A percentile compares a stretch with the other conserved stretches of the same genome.
phyloP scores from a whole-genome alignment of 176 grass and related monocot genomes.

The Aegilops sharonensis region DNA sequence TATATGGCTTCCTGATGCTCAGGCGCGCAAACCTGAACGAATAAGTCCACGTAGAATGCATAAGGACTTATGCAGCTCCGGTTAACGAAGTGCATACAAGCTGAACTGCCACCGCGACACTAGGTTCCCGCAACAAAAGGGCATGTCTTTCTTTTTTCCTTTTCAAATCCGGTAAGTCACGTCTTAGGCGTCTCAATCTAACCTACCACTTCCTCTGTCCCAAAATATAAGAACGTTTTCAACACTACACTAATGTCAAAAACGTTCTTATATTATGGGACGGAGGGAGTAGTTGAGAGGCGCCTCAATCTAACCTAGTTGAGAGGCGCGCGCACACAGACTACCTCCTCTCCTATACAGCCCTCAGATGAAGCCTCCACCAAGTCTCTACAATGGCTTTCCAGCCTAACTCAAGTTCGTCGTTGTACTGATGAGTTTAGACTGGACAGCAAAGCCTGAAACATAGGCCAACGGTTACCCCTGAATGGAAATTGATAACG shows the following conservation, averaged over 20 bases:
- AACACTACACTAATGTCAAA: too few species aligned
- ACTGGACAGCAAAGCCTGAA: not conserved
- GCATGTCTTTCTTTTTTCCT: not conserved
- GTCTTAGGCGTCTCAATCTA: not conserved
- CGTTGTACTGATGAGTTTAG: not conserved
- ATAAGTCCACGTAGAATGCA: not conserved
- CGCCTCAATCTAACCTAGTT: not conserved
- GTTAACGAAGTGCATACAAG: not conserved
- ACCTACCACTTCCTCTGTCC: not conserved
- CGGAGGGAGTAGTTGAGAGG: too few species aligned
- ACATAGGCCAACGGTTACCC: not conserved
- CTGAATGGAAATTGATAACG: not conserved
- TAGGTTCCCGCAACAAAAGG: not conserved
- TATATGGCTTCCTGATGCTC: too few species aligned
- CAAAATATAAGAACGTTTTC: too few species aligned
- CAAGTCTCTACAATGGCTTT: conserved; percentile 4
- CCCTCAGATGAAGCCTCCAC: not conserved
- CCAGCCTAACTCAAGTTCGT: not conserved
- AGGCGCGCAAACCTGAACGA: too few species aligned
- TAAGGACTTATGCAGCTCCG: not conserved
- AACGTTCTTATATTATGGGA: too few species aligned
- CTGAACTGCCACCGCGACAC: not conserved
- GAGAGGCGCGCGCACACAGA: not conserved
- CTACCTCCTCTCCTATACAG: conserved; percentile 25
- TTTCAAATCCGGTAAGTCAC: not conserved